Percentiles rank a stretch among this genome's conserved stretches.
Evolutionary conservation across 2,329 filamentous ascomycete species (phyloP).

Genomic region (Aspergillus sp.): DNA sequence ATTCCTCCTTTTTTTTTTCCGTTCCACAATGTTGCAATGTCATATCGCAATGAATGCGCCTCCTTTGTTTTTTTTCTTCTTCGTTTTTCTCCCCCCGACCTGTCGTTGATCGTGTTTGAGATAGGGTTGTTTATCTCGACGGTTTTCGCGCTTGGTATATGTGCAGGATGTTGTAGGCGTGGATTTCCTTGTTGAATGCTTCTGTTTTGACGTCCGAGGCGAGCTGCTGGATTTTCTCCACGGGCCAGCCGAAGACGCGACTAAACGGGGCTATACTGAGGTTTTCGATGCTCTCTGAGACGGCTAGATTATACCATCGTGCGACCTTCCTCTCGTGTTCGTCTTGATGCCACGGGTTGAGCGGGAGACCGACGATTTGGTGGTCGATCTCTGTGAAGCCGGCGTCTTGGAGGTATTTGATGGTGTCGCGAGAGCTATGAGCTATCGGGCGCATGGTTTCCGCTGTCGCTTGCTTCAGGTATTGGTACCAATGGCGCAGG

Average conservation of each 20-base stretch:
- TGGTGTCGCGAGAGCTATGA: constrained; percentile 59
- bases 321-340: constrained; percentile 67
- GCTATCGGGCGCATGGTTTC: constrained; percentile 64
- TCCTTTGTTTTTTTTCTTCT: neutral
- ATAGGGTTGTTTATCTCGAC: constrained; percentile 1
- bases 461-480: constrained; percentile 67
- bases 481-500: constrained; percentile 68
- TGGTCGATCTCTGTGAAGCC: constrained; percentile 82
- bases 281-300: constrained; percentile 71
- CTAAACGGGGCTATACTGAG: constrained; percentile 73
- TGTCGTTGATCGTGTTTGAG: neutral
- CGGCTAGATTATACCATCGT: constrained; percentile 78
- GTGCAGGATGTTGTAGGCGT: constrained; percentile 64
- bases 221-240: constrained; percentile 63
- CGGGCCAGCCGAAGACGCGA: constrained; percentile 60
- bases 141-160: constrained; percentile 46
- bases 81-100: neutral
- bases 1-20: neutral
- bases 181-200: constrained; percentile 66
- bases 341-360: constrained; percentile 71
- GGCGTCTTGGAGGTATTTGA: constrained; percentile 62
- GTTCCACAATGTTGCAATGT: neutral
- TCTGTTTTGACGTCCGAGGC: constrained; percentile 65
- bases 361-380: constrained; percentile 65
- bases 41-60: too few species aligned